Base-by-base conservation (phyloP, 2,329 filamentous ascomycete genomes). In the Neoarthrinium moseri region DNA sequence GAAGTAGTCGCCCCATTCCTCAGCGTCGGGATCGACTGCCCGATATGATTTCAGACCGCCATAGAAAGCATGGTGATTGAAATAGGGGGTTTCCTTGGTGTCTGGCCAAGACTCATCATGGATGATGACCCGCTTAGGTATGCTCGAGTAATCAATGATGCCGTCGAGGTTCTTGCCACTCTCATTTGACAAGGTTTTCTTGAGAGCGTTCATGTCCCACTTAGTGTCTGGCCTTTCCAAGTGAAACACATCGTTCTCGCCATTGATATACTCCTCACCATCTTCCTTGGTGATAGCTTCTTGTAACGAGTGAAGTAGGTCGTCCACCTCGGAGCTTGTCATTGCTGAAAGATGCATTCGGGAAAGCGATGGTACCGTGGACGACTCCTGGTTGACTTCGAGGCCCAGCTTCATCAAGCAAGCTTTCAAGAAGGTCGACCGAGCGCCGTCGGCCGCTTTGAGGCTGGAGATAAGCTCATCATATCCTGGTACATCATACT, bases 41-140 rank as follows among this genome's bases (percentile, higher is more conserved):
- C 87, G 82, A 60, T 91, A 95, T 21, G 80, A 70, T 20, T 72
- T 68, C 8, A 97, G 73, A 49, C 86, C 86, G 4, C 80, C 73
- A 63, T 86, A 97, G 65, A 84, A 97, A 2, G 84, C 74, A 46
- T 84, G 72, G 60, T 96, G 91, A 57, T 95, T 88, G 69, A 97
- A 97, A 56, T 84, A 85, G 0, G 91, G 91, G 0, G 91, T 96
- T 42, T 86, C 77, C 58, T 87, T 87, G 4, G 75, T 74, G 5
- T 81, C 74, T 0, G 92, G 91, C 52, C 84, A 80, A 1, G 69
- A 69, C 4, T 75, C 71, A 30, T 89, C 83, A 56, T 96, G 89
- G 0, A 87, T 72, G 5, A 91, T 72, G 18, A 99, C 75, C 13
- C 73, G 78, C 66, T 96, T 96, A 39, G 84, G 69, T 22, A 92